Evolutionary conservation across 2,329 filamentous ascomycete genomes (phyloP), one percentile per base, ranked within the genome.

Genomic region (Nigrograna mackinnonii): DNA sequence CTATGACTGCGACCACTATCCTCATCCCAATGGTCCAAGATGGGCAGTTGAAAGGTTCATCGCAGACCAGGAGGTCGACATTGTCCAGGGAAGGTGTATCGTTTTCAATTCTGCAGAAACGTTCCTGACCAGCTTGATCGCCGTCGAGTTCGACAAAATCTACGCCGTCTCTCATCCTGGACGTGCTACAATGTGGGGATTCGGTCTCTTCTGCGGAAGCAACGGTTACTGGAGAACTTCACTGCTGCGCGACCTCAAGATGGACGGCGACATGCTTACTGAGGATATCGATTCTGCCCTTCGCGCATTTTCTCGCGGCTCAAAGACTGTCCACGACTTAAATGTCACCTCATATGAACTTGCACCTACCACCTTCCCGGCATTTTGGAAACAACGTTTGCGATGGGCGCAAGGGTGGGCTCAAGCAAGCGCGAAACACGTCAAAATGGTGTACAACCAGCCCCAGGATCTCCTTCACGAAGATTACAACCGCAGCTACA

Each of bases 61-160:
- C 14, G 58, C 64, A 16, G 68, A 74, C 35, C 46, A 62, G 6
- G 63, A 67, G n/a, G 55, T 73, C 17, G 73, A 76, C 39, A 73
- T 76, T 41, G 74, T 77, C 5, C 74, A 77, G 57, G 74, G 74
- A 6, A 70, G 74, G 17, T 77, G 74, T 51, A 67, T 77, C 4
- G 63, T 77, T 22, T 75, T 76, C 60, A 77, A 77, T 52, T 65
- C 74, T 4, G 60, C 63, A 11, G 70, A 72, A 4, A 69, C 62
- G 4, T 66, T 75, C 49, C 61, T 74, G 32, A 69, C 74, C 1
- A 69, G 64, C 35, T 72, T 77, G 71, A 76, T 77, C 13, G 66
- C 71, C 2, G 69, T 77, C 22, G 74, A 77, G 47, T 77, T 77
- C 42, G 74, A 77, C 56, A 77, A 77, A 55, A 77, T 77, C 44